Conservation (phyloP, 768 basidiomycete species). For the Trametes meyenii region DNA sequence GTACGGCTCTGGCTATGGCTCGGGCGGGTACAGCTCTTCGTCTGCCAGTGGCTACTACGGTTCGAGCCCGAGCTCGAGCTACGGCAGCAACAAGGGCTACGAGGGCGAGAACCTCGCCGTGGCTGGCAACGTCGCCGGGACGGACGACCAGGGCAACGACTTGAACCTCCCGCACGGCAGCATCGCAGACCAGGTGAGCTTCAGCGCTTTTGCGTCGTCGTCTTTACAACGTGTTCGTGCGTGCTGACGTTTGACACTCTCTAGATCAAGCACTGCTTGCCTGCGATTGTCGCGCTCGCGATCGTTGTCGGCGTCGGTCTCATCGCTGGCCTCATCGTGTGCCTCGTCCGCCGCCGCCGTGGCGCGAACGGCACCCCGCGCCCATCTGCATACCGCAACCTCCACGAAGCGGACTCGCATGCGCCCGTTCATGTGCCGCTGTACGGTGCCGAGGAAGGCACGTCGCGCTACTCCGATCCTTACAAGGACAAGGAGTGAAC, state of each 20-base stretch:
- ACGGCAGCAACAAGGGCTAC: not conserved
- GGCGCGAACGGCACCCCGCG: not conserved
- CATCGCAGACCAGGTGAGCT: slow-evolving; percentile 7
- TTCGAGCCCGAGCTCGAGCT: not conserved
- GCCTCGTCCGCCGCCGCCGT: slow-evolving; percentile 15
- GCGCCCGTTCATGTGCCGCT: slow-evolving; percentile 17
- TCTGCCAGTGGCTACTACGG: slow-evolving; percentile 1
- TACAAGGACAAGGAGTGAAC: slow-evolving; percentile 21
- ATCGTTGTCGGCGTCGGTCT: slow-evolving; percentile 13
- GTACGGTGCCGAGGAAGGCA: slow-evolving; percentile 24
- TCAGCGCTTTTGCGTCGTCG: not conserved
- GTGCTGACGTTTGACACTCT: not conserved
- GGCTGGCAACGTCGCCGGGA: slow-evolving; percentile 17
- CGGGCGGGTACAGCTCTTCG: not conserved
- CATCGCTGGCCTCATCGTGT: slow-evolving; percentile 15
- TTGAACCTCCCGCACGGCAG: slow-evolving; percentile 16
- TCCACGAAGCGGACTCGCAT: slow-evolving; percentile 15
- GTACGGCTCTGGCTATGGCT: not conserved
- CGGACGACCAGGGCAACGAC: slow-evolving; percentile 15
- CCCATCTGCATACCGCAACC: slow-evolving; percentile 20
- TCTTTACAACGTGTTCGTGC: no score
- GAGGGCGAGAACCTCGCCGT: slow-evolving; percentile 3
- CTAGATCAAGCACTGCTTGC: slow-evolving; percentile 17
- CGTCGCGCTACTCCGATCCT: slow-evolving; percentile 23
- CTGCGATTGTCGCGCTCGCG: slow-evolving; percentile 21